A percentile compares a stretch with the other conserved stretches of the same genome.
Evolutionary conservation across 352 stramenopile species (phyloP).

Genomic region (Globisporangium sylvaticum): DNA sequence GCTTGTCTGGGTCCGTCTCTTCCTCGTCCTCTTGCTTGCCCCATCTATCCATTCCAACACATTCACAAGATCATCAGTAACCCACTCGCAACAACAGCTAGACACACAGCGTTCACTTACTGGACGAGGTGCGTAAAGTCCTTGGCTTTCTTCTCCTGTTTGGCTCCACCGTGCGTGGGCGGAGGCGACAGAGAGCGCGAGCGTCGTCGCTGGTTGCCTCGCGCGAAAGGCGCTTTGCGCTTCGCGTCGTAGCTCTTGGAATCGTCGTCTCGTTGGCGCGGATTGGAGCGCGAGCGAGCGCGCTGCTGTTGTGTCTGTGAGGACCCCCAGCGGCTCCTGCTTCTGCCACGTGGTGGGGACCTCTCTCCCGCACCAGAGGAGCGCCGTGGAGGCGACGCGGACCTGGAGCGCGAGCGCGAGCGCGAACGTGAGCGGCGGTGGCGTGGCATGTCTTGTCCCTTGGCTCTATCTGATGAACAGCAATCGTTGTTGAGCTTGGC

Average conservation of each 20-base stretch:
- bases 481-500: neutral
- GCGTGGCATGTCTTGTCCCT: neutral
- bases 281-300: conserved; percentile 6
- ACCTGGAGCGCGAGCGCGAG: conserved; percentile 13
- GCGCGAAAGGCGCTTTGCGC: neutral
- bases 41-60: conserved; percentile 36
- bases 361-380: neutral
- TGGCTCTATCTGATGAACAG: neutral
- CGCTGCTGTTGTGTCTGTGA: neutral
- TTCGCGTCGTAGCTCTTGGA: conserved; percentile 14
- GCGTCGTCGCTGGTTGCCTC: conserved; percentile 7
- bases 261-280: conserved; percentile 8
- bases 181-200: conserved; percentile 24
- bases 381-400: neutral
- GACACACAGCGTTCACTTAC: conserved; percentile 20
- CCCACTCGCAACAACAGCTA: neutral
- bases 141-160: conserved; percentile 41
- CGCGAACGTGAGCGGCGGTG: conserved; percentile 2
- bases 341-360: neutral
- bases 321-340: neutral
- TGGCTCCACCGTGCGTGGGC: conserved; percentile 17
- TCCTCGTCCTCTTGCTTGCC: conserved; percentile 67
- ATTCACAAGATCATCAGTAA: neutral
- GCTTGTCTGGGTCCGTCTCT: conserved; percentile 25
- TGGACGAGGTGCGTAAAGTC: conserved; percentile 56